Base-by-base conservation (phyloP, 805 yeast genomes). In the Barnettozyma sucrosica region DNA sequence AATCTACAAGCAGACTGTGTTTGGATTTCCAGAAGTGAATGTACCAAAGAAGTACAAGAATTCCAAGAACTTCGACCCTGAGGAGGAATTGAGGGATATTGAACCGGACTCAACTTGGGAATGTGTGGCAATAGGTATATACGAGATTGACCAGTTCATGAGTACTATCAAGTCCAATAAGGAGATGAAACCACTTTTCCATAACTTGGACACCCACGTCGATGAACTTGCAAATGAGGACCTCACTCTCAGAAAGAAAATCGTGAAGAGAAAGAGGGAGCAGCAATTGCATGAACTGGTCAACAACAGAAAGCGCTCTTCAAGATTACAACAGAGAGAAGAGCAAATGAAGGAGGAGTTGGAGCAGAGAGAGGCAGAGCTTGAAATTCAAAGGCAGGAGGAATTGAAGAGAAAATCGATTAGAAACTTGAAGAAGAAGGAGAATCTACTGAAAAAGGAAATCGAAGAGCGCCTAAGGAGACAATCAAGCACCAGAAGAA, bases 231-330 rank as follows among this genome's bases (percentile, higher is more conserved):
- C 72, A 0, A 56, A 54, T 8, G 71, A 69, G 49, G 87, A 82
- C 56, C 54, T 77, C 36, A 73, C 71, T 49, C 79, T 78, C 55
- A 67, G 87, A 52, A 76, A 72, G 55, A 74, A 72, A 49, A 67
- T 80, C 16, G 60, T 75, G 25, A 77, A 77, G 52, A 69, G 85
- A 55, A 77, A 74, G 54, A 81, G 79, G 59, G 87, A 82, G 47
- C 73, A 77, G 41, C 81, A 84, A 53, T 71, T 85, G 74, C 78
- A 77, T 42, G 76, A 75, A 20, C 62, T 86, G 46, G 65, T 86
- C 58, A 81, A 81, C 4, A 77, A 85, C 48, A 73, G 93, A 57
- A 85, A 86, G 57, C 72, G 88, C 54, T 85, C 92, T 0, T 79
- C 89, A 2, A 74, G 93, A 64, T 64, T 86, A 39, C 86, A 83